A percentile compares a stretch with the other conserved stretches of the same genome.
Evolutionary conservation across 768 basidiomycete genomes (phyloP).

Genomic region (Brasilioporus rufonigricans): DNA sequence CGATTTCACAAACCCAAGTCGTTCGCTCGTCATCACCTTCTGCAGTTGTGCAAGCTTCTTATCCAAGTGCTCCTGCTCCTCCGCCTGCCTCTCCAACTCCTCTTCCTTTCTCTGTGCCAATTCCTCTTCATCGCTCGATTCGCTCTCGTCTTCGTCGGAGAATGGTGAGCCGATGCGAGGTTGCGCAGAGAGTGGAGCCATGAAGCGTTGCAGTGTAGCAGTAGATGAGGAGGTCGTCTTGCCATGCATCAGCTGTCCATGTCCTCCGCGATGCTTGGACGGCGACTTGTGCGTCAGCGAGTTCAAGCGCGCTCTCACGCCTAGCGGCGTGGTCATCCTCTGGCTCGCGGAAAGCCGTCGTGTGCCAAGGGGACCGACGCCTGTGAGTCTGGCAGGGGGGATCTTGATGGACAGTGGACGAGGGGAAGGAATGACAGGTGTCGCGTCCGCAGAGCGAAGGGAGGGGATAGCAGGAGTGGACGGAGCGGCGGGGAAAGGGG

Average conservation of each 20-base stretch:
- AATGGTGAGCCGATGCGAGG: constrained; percentile 48
- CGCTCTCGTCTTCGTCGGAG: constrained; percentile 49
- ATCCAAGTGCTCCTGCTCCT: constrained; percentile 66
- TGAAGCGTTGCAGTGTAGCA: constrained; percentile 55
- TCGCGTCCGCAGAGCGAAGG: constrained; percentile 15
- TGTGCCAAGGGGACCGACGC: constrained; percentile 6
- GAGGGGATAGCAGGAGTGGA: constrained; percentile 9
- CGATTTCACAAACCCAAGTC: constrained; percentile 62
- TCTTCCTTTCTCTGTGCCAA: constrained; percentile 56
- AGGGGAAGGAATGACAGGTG: constrained; percentile 12
- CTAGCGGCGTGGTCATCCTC: constrained; percentile 53
- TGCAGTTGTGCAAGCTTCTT: constrained; percentile 69
- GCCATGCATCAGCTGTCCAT: constrained; percentile 18
- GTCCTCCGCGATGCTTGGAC: constrained; percentile 31
- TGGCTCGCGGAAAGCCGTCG: constrained; percentile 38
- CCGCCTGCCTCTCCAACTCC: constrained; percentile 62
- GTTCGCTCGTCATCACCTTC: constrained; percentile 70
- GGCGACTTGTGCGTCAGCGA: constrained; percentile 57
- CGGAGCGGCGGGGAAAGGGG: constrained; percentile 25
- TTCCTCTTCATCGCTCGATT: constrained; percentile 62
- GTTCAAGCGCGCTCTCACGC: constrained; percentile 68
- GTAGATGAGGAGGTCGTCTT: constrained; percentile 69
- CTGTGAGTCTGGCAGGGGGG: constrained; percentile 11
- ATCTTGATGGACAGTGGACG: constrained; percentile 28
- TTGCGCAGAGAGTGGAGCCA: constrained; percentile 22